Conservation (phyloP, 768 basidiomycete genomes). For the Hygrocybe punicea region DNA sequence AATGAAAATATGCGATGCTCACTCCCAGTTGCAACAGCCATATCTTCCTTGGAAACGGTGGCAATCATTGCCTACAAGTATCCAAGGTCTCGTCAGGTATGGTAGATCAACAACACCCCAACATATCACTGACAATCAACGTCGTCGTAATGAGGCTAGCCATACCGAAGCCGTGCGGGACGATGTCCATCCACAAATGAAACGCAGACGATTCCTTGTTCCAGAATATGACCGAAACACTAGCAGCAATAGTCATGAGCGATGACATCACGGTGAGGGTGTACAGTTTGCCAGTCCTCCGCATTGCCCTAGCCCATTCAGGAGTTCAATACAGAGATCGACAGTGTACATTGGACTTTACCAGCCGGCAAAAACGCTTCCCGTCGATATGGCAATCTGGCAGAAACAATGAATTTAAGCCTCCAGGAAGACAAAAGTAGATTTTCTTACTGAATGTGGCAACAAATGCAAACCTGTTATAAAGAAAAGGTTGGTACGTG, state of each 20-base stretch:
- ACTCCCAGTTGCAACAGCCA: conserved; percentile 91
- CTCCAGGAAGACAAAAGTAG: neutral
- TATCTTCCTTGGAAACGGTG: conserved; percentile 71
- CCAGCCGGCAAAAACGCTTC: conserved; percentile 88
- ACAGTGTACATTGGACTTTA: conserved; percentile 34
- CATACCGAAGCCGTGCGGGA: conserved; percentile 82
- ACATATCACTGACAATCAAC: conserved; percentile 58
- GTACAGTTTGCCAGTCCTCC: conserved; percentile 82
- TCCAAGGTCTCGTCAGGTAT: neutral
- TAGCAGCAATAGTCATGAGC: conserved; percentile 57
- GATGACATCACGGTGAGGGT: conserved; percentile 65
- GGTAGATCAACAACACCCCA: conserved; percentile 1
- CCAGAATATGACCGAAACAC: conserved; percentile 64
- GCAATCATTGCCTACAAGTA: conserved; percentile 77
- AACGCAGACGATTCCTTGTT: conserved; percentile 53
- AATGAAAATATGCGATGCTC: conserved; percentile 35
- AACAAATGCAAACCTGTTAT: conserved; percentile 74
- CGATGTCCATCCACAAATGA: conserved; percentile 74
- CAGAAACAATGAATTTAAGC: conserved; percentile 10
- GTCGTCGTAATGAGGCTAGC: conserved; percentile 83
- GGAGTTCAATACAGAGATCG: conserved; percentile 4
- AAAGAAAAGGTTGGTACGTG: conserved; percentile 12
- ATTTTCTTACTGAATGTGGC: conserved; percentile 75
- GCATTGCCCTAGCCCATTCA: conserved; percentile 62
- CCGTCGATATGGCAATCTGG: conserved; percentile 77